Evolutionary conservation across 768 basidiomycete genomes (phyloP).

Genomic region (Tephrocybe sp.): DNA sequence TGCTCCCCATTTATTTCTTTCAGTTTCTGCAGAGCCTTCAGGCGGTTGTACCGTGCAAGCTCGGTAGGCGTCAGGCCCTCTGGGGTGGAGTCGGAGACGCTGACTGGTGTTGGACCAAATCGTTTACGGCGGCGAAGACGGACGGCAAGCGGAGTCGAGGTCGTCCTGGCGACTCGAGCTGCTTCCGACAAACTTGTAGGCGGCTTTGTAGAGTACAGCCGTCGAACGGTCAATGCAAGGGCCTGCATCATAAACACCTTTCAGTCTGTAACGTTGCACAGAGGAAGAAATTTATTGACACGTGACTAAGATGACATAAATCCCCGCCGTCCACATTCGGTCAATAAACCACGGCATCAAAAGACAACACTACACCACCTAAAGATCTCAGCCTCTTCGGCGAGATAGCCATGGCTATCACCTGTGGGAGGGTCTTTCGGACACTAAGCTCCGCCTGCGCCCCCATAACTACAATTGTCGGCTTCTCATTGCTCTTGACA

Average conservation of each 20-base stretch:
- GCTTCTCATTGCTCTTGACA: conserved; percentile 71
- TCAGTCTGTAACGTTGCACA: background rate
- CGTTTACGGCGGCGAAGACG: conserved; percentile 64
- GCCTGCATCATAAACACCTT: conserved; percentile 34
- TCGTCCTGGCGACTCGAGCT: conserved; percentile 57
- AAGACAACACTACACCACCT: background rate
- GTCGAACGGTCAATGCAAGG: conserved; percentile 31
- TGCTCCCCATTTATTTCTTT: conserved; percentile 32
- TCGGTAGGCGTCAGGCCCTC: conserved; percentile 69
- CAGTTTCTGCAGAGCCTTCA: conserved; percentile 53
- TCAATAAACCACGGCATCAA: background rate
- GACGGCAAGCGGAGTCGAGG: conserved; percentile 74
- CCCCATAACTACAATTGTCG: conserved; percentile 59
- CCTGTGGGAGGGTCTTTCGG: conserved; percentile 46
- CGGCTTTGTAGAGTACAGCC: conserved; percentile 40
- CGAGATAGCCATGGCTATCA: conserved; percentile 36
- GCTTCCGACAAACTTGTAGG: conserved; percentile 31
- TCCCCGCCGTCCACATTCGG: background rate
- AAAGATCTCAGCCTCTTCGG: conserved; percentile 16
- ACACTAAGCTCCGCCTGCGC: conserved; percentile 53
- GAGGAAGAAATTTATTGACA: conserved; percentile 16
- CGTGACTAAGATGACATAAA: conserved; percentile 7
- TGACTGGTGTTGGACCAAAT: conserved; percentile 33
- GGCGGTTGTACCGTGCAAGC: conserved; percentile 58
- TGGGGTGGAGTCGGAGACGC: conserved; percentile 45